These are phyloP conservation scores for Gryganskiella cystojenkinii DNA, from an alignment of 192 early-diverging fungal species.

Conservation along the genomic window DNA sequence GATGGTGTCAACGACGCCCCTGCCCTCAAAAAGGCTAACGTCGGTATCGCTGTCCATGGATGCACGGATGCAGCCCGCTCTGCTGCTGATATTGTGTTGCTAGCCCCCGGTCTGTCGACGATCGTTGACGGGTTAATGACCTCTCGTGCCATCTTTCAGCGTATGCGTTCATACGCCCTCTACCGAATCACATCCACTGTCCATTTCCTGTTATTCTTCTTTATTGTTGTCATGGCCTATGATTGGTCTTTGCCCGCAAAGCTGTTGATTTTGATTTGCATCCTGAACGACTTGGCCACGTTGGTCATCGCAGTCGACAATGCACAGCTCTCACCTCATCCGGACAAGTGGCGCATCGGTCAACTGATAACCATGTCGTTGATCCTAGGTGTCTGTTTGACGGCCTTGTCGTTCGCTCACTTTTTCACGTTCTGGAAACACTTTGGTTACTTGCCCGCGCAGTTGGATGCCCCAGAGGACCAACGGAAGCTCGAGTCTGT, in stretches of 20 bases:
- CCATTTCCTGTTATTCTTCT: conserved; percentile 91
- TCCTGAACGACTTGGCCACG: conserved; percentile 81
- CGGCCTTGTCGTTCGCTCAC: conserved; percentile 74
- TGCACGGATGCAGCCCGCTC: conserved; percentile 94
- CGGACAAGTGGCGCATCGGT: conserved; percentile 89
- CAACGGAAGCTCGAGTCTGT: conserved; percentile 70
- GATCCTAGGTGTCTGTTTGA: conserved; percentile 74
- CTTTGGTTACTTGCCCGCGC: conserved; percentile 57
- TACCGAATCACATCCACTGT: conserved; percentile 90
- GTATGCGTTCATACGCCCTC: conserved; percentile 82
- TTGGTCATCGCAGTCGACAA: conserved; percentile 88
- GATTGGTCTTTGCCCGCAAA: conserved; percentile 77
- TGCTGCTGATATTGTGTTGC: conserved; percentile 92
- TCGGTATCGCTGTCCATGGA: conserved; percentile 85
- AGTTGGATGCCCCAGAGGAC: conserved; percentile 50
- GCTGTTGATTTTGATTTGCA: conserved; percentile 81
- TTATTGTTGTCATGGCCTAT: conserved; percentile 77
- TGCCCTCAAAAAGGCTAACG: conserved; percentile 79
- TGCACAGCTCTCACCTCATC: conserved; percentile 76
- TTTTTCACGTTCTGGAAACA: conserved; percentile 76
- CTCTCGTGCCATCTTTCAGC: conserved; percentile 86
- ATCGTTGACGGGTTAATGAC: conserved; percentile 66
- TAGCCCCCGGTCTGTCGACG: conserved; percentile 80
- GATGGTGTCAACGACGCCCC: conserved; percentile 97
- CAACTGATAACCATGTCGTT: conserved; percentile 78